phyloP scores from a whole-genome alignment of 129 eudicot species.

The Logfia minima region DNA sequence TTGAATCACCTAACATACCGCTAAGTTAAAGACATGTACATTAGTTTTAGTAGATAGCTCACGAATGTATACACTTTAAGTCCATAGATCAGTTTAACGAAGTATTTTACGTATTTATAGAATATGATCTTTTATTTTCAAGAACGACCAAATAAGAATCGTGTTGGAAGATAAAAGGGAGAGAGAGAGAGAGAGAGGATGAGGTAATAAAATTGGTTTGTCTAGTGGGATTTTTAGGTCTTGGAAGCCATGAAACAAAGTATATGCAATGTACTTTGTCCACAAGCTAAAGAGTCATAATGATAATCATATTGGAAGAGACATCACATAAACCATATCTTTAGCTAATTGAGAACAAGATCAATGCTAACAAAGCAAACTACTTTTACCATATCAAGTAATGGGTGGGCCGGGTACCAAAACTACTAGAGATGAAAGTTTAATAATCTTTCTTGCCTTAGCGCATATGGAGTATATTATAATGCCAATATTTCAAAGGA shows the following conservation, averaged over 20 bases:
- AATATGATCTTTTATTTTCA: no score
- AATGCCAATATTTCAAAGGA: neutral
- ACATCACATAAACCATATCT: conserved; percentile 31
- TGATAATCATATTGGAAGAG: conserved; percentile 31
- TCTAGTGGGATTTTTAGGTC: conserved; percentile 26
- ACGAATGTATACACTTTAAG: no score
- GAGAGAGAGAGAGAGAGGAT: conserved; percentile 9
- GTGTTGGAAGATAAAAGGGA: no score
- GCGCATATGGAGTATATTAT: neutral
- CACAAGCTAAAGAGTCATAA: conserved; percentile 32
- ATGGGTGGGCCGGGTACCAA: conserved; percentile 29
- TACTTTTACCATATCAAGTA: conserved; percentile 10
- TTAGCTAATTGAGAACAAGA: conserved; percentile 32
- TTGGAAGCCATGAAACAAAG: conserved; percentile 28
- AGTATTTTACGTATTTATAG: no score
- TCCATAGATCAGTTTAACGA: no score
- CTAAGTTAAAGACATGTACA: no score
- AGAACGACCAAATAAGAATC: no score
- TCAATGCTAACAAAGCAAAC: conserved; percentile 25
- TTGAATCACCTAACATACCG: no score
- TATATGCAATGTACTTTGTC: conserved; percentile 30
- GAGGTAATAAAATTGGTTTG: conserved; percentile 31
- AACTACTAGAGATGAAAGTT: conserved; percentile 8
- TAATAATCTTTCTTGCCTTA: neutral
- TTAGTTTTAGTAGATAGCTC: no score